Evolutionary conservation across 192 early-diverging fungal species (phyloP), one percentile per base, ranked within the genome.

Genomic region (Haplosporangium gracile): DNA sequence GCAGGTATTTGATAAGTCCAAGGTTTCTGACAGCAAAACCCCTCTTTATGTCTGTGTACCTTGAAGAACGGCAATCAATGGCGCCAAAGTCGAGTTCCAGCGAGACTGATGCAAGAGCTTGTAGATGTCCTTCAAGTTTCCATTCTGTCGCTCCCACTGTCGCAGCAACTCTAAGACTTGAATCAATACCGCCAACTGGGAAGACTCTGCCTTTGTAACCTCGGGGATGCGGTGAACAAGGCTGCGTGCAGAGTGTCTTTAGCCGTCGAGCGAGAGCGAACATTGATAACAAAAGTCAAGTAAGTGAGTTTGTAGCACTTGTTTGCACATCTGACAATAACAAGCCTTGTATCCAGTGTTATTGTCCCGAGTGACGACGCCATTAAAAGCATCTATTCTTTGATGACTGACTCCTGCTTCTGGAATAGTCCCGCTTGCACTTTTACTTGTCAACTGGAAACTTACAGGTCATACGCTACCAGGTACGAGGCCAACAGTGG

Each of bases 111-210:
- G 84, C 24, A 86, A 51, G 22, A 81, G 79, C 4, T 36, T 26
- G 47, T 86, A 86, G 0, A 81, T 80, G 51, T 86, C 84, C 75
- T 86, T 80, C 39, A 86, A n/a, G 38, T 74, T 53, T 47, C 84
- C 84, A 16, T 75, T 86, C 68, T 86, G 84, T 26, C 84, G 79
- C 22, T 86, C 84, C 84, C 84, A 86, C 43, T 77, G 76, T 51
- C 68, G 70, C 84, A 86, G 51, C 72, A 74, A 34, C 40, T 86
- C 79, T 34, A 74, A n/a, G n/a, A 78, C 76, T 42, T 72, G 78
- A 60, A 86, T 78, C 63, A 86, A 57, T 5, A 75, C 74, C 4
- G 75, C 34, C 24, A 86, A 68, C 42, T 86, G 79, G n/a, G 60
- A 70, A 43, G 78, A 63, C 71, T 86, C 79, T 45, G 78, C 51